These are phyloP conservation scores for Pseudogymnoascus sp. DNA, from an alignment of 2,329 filamentous ascomycete species.

Conservation along the genomic window DNA sequence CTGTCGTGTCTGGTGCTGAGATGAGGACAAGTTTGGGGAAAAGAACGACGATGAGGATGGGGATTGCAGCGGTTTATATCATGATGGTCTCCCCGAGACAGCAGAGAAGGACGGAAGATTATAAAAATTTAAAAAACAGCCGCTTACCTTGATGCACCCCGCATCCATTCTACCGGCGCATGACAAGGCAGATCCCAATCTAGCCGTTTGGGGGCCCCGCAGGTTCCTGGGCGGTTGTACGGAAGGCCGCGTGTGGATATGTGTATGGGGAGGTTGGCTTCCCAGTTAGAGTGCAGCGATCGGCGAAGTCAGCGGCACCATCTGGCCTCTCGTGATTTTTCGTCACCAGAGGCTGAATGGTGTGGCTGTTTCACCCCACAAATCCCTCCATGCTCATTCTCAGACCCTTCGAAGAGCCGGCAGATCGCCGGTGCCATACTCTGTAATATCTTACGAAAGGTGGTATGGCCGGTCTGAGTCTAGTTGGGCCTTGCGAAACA, in stretches of 20 bases:
- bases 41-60: not conserved
- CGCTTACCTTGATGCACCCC: not conserved
- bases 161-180: not conserved
- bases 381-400: not conserved
- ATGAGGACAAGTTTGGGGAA: too few species aligned
- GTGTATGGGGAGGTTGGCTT: not conserved
- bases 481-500: not conserved
- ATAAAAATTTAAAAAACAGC: not conserved
- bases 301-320: not conserved
- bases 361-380: not conserved
- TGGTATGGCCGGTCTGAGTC: not conserved
- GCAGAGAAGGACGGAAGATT: not conserved
- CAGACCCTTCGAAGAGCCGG: not conserved
- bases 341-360: not conserved
- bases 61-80: not conserved
- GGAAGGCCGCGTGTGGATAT: not conserved
- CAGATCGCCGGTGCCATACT: not conserved
- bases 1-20: not conserved
- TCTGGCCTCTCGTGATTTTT: not conserved
- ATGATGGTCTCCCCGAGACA: not conserved
- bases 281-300: not conserved
- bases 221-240: not conserved
- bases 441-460: not conserved
- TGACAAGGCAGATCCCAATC: not conserved
- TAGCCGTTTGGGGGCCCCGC: not conserved